These are phyloP conservation scores for Exobasidium rhododendri DNA, from an alignment of 1,284 basidiomycete genomes.

Conservation along the genomic window DNA sequence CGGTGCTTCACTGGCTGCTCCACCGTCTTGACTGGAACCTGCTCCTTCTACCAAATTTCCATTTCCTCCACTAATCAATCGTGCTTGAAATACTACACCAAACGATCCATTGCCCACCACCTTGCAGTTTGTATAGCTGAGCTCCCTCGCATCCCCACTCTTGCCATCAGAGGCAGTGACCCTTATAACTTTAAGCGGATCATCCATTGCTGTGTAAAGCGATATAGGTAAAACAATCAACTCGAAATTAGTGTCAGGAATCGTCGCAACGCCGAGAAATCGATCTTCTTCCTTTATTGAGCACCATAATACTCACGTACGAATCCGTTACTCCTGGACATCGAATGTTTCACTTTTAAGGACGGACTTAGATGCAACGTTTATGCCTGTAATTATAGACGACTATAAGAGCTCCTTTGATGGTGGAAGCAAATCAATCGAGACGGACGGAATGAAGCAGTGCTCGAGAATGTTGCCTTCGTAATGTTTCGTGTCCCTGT, in stretches of 20 bases:
- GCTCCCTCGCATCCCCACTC: constrained; percentile 78
- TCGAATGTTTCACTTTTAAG: no score
- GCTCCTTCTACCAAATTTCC: constrained; percentile 23
- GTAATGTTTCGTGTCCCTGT: no score
- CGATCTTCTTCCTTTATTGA: no score
- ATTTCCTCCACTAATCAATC: constrained; percentile 58
- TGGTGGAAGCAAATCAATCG: no score
- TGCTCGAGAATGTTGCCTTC: no score
- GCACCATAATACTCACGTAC: constrained; percentile 9
- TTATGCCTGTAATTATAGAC: no score
- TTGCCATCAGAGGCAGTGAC: constrained; percentile 94
- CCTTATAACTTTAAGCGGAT: constrained; percentile 89
- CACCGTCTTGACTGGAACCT: constrained; percentile 20
- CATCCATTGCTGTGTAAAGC: constrained; percentile 61
- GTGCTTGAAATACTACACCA: constrained; percentile 86
- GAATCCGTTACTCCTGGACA: neutral
- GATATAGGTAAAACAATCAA: neutral
- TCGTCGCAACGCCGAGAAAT: no score
- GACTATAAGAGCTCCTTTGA: no score
- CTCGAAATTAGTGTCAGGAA: no score
- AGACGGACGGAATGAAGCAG: no score
- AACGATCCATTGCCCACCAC: constrained; percentile 98
- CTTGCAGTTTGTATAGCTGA: constrained; percentile 95
- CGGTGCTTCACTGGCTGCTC: constrained; percentile 17
- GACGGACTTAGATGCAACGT: no score